Percentiles rank a stretch among this genome's conserved stretches.
These are phyloP conservation scores for Echium plantagineum DNA, from an alignment of 257 asterid genomes.

Conservation along the genomic window DNA sequence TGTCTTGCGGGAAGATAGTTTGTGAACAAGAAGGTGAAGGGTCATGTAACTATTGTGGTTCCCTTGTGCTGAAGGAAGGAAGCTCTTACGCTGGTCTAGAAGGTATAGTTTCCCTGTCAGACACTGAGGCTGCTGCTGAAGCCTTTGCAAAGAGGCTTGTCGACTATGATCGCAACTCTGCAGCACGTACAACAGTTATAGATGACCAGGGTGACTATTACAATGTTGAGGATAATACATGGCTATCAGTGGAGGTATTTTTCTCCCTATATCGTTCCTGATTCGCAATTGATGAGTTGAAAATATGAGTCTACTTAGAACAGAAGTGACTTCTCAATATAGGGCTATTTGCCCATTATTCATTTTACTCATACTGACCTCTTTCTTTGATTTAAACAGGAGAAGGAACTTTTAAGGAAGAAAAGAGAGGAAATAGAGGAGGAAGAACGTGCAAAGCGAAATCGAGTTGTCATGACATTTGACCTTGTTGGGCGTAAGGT, in stretches of 20 bases:
- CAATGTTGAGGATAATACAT: slow-evolving; percentile 64
- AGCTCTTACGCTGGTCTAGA: slow-evolving; percentile 83
- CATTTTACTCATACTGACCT: slow-evolving; percentile 4
- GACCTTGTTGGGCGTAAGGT: slow-evolving; percentile 98
- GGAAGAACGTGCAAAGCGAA: slow-evolving; percentile 63
- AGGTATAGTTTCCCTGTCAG: slow-evolving; percentile 33
- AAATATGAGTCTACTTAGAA: background rate
- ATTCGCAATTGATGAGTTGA: background rate
- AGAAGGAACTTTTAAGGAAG: slow-evolving; percentile 70
- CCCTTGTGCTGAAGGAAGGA: slow-evolving; percentile 83
- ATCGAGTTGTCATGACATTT: slow-evolving; percentile 68
- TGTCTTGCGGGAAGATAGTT: slow-evolving; percentile 91
- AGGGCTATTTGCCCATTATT: background rate
- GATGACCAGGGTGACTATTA: slow-evolving; percentile 98
- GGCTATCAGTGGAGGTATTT: slow-evolving; percentile 79
- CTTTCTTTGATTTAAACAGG: slow-evolving; percentile 31
- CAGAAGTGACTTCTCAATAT: no score
- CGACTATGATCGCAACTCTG: slow-evolving; percentile 92
- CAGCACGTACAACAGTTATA: slow-evolving; percentile 91
- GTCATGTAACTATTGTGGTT: slow-evolving; percentile 84
- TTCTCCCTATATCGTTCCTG: background rate
- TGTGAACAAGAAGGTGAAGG: slow-evolving; percentile 99
- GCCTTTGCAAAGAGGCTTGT: slow-evolving; percentile 90
- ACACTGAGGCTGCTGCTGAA: slow-evolving; percentile 82
- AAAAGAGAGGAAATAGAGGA: slow-evolving; percentile 78